Base-by-base conservation (phyloP, 768 basidiomycete species). In the Epithele typhae region DNA sequence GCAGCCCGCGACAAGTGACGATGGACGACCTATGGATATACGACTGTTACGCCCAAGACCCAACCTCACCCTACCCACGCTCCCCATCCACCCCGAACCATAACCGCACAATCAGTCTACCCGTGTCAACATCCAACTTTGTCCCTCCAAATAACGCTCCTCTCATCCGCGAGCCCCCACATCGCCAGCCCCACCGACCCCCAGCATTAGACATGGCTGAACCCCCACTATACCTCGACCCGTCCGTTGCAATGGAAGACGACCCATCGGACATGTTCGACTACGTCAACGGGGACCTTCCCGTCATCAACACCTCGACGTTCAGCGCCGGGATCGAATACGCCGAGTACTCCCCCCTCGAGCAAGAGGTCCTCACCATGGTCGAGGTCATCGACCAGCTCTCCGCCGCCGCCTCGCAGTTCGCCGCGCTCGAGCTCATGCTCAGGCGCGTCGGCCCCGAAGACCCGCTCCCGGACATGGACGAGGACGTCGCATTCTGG, bases 11-110 rank as follows among this genome's bases (percentile, higher is more conserved):
- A 3, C 46, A 52, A 1, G 22, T 43, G 25, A 43, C 38, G 24
- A 45, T 52, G 51, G 51, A 52, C 27, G 51, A 52, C 39, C 19
- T 45, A 4, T 52, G 51, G 51, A 52, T 52, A 24, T 52, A 52
- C 33, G 51, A 52, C 51, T 52, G 51, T 21, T 52, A 52, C 34
- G 40, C 51, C 33, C 46, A 52, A 25, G 51, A 52, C 17, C 35
- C 42, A n/a, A 41, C 42, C 21, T 52, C 51, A 3, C 51, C 51
- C 15, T 52, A 47, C 35, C 45, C 51, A 8, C 46, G 38, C 21
- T 44, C 51, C 9, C 51, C 51, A 25, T 44, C 51, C 14, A 48
- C 49, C 5, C 24, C 40, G 6, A 42, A 37, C 3, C 51, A 52
- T 30, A 48, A 43, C 35, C 46, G 51, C 14, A 43, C 46, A 25